phyloP scores from a whole-genome alignment of 495 filamentous ascomycete species.

The Hypoxylon crocopeplum region DNA sequence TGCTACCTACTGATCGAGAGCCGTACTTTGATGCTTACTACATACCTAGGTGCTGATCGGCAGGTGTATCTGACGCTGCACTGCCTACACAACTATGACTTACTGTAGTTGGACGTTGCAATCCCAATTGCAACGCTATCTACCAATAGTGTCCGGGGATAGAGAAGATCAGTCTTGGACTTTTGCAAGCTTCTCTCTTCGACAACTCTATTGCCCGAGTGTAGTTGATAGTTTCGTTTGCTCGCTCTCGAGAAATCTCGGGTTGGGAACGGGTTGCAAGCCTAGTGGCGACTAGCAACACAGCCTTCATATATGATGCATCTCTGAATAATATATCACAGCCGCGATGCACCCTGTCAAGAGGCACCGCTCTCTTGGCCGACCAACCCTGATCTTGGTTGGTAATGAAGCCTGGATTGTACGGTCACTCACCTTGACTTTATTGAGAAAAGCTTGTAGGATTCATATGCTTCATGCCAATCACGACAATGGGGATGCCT shows the following conservation, averaged over 20 bases:
- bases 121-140: constrained; percentile 18
- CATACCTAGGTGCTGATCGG: constrained; percentile 1
- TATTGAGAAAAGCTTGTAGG: not conserved
- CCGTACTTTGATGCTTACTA: constrained; percentile 17
- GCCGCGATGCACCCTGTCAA: not conserved
- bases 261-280: no score
- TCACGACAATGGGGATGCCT: constrained; percentile 1
- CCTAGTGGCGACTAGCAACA: not conserved
- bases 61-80: not conserved
- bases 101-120: constrained; percentile 18
- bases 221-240: no score
- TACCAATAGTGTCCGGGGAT: constrained; percentile 8
- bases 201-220: not conserved
- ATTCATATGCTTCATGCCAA: not conserved
- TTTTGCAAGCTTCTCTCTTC: not conserved
- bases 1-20: not conserved
- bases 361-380: not conserved
- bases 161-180: not conserved
- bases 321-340: not conserved
- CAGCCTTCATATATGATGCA: not conserved
- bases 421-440: not conserved
- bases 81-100: constrained; percentile 12
- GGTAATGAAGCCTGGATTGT: not conserved
- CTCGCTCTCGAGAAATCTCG: no score
- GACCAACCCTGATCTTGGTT: not conserved